Percentiles rank a stretch among this genome's conserved stretches.
phyloP scores from a whole-genome alignment of 176 grass and related monocot genomes.

The Raddia guianensis region DNA sequence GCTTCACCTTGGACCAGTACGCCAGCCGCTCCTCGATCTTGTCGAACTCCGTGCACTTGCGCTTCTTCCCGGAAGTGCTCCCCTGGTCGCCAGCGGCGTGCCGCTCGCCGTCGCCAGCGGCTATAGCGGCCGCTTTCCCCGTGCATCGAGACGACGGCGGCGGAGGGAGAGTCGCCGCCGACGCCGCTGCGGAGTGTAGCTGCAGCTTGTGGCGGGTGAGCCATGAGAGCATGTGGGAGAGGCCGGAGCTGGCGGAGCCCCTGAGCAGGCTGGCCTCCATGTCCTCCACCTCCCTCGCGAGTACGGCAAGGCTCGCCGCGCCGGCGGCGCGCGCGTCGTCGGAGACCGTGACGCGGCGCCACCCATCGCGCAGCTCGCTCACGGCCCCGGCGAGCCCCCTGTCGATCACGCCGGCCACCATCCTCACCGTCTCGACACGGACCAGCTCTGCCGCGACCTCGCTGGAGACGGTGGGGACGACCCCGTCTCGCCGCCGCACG shows the following conservation, averaged over 20 bases:
- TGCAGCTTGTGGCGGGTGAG: background rate
- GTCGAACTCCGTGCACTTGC: background rate
- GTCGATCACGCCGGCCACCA: background rate
- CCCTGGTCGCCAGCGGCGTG: background rate
- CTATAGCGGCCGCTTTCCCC: background rate
- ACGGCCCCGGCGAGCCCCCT: background rate
- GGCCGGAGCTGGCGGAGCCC: background rate
- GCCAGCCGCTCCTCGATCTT: background rate
- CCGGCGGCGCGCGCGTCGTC: background rate
- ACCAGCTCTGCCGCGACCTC: constrained; percentile 13
- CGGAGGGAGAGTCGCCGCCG: background rate
- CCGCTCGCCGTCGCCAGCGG: no score
- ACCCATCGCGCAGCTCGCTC: background rate
- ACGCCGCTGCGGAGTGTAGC: background rate
- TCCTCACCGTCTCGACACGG: background rate
- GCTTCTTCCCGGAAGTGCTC: background rate
- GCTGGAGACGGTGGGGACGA: background rate
- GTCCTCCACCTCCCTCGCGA: background rate
- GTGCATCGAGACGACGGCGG: background rate
- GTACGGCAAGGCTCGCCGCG: background rate
- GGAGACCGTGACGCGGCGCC: background rate
- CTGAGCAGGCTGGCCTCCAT: background rate
- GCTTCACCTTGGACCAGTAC: constrained; percentile 27
- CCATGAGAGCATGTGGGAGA: background rate
- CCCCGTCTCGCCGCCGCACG: background rate